Evolutionary conservation across 1,139 yeast genomes (phyloP), one percentile per base, ranked within the genome.

Genomic region (Geotrichum phurueaensis): DNA sequence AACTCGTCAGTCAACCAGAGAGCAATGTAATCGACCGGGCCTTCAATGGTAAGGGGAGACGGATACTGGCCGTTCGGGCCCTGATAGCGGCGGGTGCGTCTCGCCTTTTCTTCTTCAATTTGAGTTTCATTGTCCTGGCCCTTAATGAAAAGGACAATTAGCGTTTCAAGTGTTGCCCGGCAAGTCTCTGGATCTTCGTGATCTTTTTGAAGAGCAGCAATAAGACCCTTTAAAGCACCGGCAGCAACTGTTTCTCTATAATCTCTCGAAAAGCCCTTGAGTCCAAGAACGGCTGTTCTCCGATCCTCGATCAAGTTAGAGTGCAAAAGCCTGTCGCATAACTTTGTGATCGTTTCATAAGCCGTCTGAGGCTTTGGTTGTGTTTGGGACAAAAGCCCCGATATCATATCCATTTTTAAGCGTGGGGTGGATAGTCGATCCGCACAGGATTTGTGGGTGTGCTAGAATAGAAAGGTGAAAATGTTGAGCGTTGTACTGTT

Each of bases 1-100:
- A 95, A 79, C 67, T 91, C 98, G 74, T 95, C 99, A 0, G 98
- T 91, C 51, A 95, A 87, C 97, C 97, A 92, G 64, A 91, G 76
- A 0, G 97, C 89, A 67, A 95, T 89, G 69, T 90, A 96, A 70
- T 94, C 97, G 18, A 84, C 82, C 36, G 75, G 71, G 9, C 71
- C 65, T 23, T 64, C 65, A 47, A 60, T 53, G 29, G 88, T 76
- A 49, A 89, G 76, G 0, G 97, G 96, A 3, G 95, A 87, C 0
- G 95, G 92, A 70, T 84, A 87, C 65, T 78, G 78, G 59, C 77
- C 78, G 58, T 79, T 75, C 62, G 76, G 51, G 53, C 60, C 58
- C 51, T 63, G 63, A 20, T 48, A 50, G 25, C 62, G 59, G 31
- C 66, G 58, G 22, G 63, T 53, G 47, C 61, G 60, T 43, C 65